Base-by-base conservation (phyloP, 2,329 filamentous ascomycete species). In the Teratosphaeria destructans region DNA sequence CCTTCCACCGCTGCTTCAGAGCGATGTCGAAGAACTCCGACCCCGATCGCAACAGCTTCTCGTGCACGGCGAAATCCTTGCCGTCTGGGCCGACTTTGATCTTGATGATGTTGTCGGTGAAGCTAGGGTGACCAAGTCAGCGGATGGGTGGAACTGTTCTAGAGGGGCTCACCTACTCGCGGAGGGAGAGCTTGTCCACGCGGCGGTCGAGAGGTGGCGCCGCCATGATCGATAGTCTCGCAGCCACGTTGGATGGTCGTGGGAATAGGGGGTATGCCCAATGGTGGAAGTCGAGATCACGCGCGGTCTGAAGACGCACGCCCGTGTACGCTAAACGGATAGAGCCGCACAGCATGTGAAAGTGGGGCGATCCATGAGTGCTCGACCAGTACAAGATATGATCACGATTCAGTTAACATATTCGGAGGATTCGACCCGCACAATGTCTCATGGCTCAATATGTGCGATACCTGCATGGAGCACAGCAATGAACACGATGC, bases 21-120 rank as follows among this genome's bases (percentile, higher is more conserved):
- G 63, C 63, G 2, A 59, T 57, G 6, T 60, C 27, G 59, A 64
- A 65, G 57, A 60, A 63, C 7, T 49, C n/a, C 2, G 64, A 63
- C n/a, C 27, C 43, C 16, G 56, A 16, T 5, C 37, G 35, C 1
- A 26, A 16, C 5, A 61, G 19, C 10, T 14, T 47, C n/a, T 49
- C 47, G 29, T 56, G 57, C 27, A 59, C 57, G 14, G 12, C 2
- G 29, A 56, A 59, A 0, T 29, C 27, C 1, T 52, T 12, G 11
- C 2, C n/a, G 1, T 7, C 29, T 4, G 27, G 16, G 27, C 53
- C 53, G 26, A 55, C 53, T 10, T 12, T 55, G 53, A 55, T 11
- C 35, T 39, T 39, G 35, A 39, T 39, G 35, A 39, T 39, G 35
- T 6, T 39, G 35, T 39, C 35, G 3, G 35, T 11, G 35, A 11